A percentile compares a stretch with the other conserved stretches of the same genome.
Evolutionary conservation across 306 rosid species (phyloP).

Genomic region (Vachellia collinsii): DNA sequence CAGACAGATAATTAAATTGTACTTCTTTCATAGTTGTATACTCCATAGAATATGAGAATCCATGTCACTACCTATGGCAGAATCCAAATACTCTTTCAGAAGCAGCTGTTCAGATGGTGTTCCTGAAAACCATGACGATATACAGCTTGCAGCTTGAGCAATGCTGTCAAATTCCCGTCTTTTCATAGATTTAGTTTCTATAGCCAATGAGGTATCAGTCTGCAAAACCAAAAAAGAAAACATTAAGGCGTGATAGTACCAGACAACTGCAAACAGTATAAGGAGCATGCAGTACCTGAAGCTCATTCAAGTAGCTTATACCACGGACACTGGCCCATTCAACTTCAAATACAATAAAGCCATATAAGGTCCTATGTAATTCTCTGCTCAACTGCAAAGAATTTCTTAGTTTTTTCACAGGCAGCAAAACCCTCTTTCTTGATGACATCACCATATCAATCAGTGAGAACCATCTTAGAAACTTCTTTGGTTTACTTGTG

Average conservation of each 20-base stretch:
- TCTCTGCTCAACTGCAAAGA: conserved; percentile 71
- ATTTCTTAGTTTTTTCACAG: conserved; percentile 71
- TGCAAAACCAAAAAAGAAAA: conserved; percentile 45
- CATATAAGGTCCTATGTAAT: conserved; percentile 79
- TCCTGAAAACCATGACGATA: conserved; percentile 90
- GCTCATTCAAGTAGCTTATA: conserved; percentile 89
- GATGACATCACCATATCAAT: conserved; percentile 63
- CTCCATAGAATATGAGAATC: conserved; percentile 31
- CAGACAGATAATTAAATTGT: conserved; percentile 23
- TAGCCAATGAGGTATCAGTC: conserved; percentile 89
- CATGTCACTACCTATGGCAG: conserved; percentile 61
- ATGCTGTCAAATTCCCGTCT: conserved; percentile 98
- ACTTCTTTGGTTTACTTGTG: conserved; percentile 49
- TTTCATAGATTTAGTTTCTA: conserved; percentile 79
- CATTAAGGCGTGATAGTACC: conserved; percentile 11
- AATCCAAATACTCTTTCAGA: conserved; percentile 71
- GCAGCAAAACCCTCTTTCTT: conserved; percentile 74
- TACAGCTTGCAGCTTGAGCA: conserved; percentile 75
- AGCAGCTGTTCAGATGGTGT: conserved; percentile 58
- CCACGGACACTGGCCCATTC: conserved; percentile 86
- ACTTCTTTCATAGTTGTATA: conserved; percentile 19
- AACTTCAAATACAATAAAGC: conserved; percentile 90
- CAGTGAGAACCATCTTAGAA: conserved; percentile 67
- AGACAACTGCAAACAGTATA: conserved; percentile 30
- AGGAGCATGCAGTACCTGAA: conserved; percentile 65